phyloP scores from a whole-genome alignment of 257 asterid genomes.

The Nicotiana tabacum region DNA sequence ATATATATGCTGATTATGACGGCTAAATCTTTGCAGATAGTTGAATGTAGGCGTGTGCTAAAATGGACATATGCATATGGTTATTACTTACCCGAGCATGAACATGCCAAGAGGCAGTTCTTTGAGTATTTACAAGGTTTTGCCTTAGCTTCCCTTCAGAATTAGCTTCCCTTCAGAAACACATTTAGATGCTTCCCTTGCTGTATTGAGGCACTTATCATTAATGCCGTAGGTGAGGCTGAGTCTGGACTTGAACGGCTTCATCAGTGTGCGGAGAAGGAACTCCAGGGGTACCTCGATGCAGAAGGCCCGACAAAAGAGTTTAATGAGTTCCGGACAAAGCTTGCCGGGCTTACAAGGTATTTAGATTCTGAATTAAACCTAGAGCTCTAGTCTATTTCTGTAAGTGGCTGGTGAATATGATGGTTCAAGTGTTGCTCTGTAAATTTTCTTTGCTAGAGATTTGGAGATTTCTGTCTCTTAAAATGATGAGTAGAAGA shows the following conservation, averaged over 20 bases:
- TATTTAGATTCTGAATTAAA: slow-evolving; percentile 14
- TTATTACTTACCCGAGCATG: slow-evolving; percentile 72
- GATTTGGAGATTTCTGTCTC: background rate
- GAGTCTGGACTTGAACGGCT: slow-evolving; percentile 96
- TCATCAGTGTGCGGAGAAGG: slow-evolving; percentile 97
- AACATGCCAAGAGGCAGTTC: slow-evolving; percentile 73
- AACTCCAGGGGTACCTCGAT: slow-evolving; percentile 63
- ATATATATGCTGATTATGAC: slow-evolving; percentile 9
- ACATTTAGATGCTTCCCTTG: slow-evolving; percentile 7
- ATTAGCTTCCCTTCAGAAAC: slow-evolving; percentile 7
- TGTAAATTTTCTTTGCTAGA: background rate
- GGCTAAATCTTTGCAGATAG: slow-evolving; percentile 49
- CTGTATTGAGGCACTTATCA: slow-evolving; percentile 13
- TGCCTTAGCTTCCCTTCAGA: slow-evolving; percentile 8
- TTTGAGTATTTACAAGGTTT: slow-evolving; percentile 93
- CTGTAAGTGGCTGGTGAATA: background rate
- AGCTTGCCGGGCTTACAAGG: slow-evolving; percentile 96
- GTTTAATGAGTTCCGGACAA: slow-evolving; percentile 85
- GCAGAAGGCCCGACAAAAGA: slow-evolving; percentile 71
- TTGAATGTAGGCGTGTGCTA: slow-evolving; percentile 92
- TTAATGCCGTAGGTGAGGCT: slow-evolving; percentile 67
- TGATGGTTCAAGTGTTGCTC: background rate
- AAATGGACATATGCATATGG: slow-evolving; percentile 98
- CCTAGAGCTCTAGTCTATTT: background rate
- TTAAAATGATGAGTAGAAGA: background rate